phyloP scores from a whole-genome alignment of 768 basidiomycete species.

The Naematelia aurantialba region DNA sequence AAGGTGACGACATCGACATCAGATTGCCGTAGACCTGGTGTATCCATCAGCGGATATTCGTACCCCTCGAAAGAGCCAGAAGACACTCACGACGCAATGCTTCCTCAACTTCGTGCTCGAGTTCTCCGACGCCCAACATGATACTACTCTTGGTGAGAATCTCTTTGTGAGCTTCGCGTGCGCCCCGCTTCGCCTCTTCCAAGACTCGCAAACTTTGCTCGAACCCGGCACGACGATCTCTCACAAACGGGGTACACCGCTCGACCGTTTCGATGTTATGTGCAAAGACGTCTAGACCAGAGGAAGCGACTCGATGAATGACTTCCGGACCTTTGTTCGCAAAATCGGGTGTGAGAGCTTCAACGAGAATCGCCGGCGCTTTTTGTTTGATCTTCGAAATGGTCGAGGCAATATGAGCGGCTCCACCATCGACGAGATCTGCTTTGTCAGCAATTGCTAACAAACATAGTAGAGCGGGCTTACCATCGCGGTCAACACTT shows the following conservation, averaged over 20 bases:
- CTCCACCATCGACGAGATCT: slow-evolving; percentile 91
- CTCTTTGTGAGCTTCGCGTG: slow-evolving; percentile 53
- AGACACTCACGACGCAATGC: slow-evolving; percentile 68
- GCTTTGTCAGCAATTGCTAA: no score
- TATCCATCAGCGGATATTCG: slow-evolving; percentile 1
- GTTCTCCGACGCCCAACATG: slow-evolving; percentile 96
- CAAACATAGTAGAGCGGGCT: slow-evolving; percentile 37
- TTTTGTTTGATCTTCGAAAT: slow-evolving; percentile 94
- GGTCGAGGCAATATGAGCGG: slow-evolving; percentile 91
- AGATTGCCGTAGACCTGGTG: slow-evolving; percentile 73
- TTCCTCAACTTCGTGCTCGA: slow-evolving; percentile 71
- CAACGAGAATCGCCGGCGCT: slow-evolving; percentile 91
- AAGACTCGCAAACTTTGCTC: slow-evolving; percentile 57
- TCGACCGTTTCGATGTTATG: slow-evolving; percentile 98
- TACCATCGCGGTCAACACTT: slow-evolving; percentile 93
- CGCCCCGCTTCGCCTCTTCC: slow-evolving; percentile 46
- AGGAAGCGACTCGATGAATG: slow-evolving; percentile 78
- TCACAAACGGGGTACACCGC: slow-evolving; percentile 85
- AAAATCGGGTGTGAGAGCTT: slow-evolving; percentile 95
- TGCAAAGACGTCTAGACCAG: slow-evolving; percentile 94
- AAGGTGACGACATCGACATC: slow-evolving; percentile 98
- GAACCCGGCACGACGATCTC: slow-evolving; percentile 90
- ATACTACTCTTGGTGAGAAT: slow-evolving; percentile 92
- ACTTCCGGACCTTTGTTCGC: slow-evolving; percentile 65
- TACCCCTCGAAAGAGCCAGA: neutral